A percentile compares a stretch with the other conserved stretches of the same genome.
phyloP scores from a whole-genome alignment of 805 yeast genomes.

The Pichia rugopelliculosa region DNA sequence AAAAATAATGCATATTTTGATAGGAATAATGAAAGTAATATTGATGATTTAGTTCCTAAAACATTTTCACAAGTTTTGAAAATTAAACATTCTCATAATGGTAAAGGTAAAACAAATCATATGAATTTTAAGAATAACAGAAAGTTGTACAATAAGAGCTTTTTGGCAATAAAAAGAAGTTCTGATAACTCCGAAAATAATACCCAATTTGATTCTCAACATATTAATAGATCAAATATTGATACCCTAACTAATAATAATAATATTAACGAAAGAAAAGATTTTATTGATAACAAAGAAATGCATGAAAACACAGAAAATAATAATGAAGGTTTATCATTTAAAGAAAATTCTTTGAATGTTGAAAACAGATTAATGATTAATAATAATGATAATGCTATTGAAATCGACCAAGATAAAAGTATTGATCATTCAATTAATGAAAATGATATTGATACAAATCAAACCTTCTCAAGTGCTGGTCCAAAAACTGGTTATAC shows the following conservation, averaged over 20 bases:
- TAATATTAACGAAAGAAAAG: neutral
- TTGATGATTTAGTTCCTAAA: conserved; percentile 3
- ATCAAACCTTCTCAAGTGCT: conserved; percentile 22
- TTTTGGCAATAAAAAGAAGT: neutral
- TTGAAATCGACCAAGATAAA: conserved; percentile 9
- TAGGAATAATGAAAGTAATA: conserved; percentile 6
- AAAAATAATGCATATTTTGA: conserved; percentile 4
- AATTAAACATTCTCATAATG: conserved; percentile 2
- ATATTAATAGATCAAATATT: neutral
- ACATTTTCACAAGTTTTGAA: conserved; percentile 7
- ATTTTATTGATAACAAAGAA: neutral
- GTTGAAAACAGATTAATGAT: neutral
- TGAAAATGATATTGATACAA: conserved; percentile 19
- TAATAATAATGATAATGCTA: conserved; percentile 4
- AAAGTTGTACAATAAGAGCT: neutral
- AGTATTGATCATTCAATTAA: conserved; percentile 1
- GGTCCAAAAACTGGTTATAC: conserved; percentile 26
- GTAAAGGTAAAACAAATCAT: conserved; percentile 4
- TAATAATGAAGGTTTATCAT: neutral
- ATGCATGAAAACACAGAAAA: neutral
- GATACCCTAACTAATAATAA: neutral
- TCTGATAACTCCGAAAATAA: neutral
- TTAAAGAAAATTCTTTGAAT: neutral
- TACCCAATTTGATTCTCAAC: neutral
- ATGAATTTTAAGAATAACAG: neutral